A percentile compares a stretch with the other conserved stretches of the same genome.
phyloP scores from a whole-genome alignment of 306 rosid species.

The Ormosia emarginata region DNA sequence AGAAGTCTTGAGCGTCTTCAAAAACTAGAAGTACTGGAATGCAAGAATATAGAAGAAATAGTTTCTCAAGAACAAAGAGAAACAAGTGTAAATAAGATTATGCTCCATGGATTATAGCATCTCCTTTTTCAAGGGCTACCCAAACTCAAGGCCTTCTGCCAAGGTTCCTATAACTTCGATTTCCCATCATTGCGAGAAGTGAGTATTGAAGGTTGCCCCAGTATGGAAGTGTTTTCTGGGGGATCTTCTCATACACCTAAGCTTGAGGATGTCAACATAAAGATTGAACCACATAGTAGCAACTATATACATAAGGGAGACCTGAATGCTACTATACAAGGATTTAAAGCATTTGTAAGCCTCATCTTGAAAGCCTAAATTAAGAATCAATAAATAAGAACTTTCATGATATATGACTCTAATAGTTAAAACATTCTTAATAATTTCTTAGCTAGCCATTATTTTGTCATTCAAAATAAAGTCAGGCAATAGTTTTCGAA shows the following conservation, averaged over 20 bases:
- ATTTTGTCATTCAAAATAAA: no score
- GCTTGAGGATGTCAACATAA: background rate
- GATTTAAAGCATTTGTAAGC: background rate
- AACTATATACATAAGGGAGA: background rate
- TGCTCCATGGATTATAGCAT: background rate
- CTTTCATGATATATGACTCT: no score
- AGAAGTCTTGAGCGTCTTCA: background rate
- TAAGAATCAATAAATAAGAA: background rate
- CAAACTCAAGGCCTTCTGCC: background rate
- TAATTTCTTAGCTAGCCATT: no score
- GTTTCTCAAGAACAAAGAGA: background rate
- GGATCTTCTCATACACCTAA: background rate
- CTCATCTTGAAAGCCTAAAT: background rate
- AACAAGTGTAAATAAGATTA: background rate
- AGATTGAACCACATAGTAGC: no score
- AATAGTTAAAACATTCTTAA: no score
- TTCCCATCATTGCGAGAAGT: background rate
- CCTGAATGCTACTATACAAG: background rate
- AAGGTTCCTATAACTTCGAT: background rate
- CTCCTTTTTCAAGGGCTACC: background rate
- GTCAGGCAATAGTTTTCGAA: no score
- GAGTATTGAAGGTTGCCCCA: background rate
- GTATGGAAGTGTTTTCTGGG: background rate
- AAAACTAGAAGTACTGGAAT: background rate
- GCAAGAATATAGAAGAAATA: background rate